Base-by-base conservation (phyloP, 2,329 filamentous ascomycete species). In the Penicillium sp. region DNA sequence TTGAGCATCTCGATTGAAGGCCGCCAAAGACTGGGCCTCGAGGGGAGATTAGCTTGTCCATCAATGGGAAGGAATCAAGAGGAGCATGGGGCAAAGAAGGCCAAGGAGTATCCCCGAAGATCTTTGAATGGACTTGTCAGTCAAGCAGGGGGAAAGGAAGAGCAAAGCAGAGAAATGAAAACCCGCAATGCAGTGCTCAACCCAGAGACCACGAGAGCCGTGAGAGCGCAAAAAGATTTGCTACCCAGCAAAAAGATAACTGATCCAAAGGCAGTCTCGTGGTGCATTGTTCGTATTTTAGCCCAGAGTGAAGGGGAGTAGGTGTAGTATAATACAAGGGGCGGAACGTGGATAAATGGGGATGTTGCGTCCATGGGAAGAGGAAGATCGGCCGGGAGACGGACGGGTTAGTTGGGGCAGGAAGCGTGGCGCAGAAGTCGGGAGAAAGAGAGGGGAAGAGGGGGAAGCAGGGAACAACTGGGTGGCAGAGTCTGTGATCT, bases 351-450 rank as follows among this genome's bases (percentile, higher is more conserved):
- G 59, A 53, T 54, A 36, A 27, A 44, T 50, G 46, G 50, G 54
- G 58, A 27, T 41, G 33, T 35, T 51, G 50, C 31, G 49, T 59
- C 62, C 56, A 58, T 65, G 61, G 59, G 46, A 61, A 43, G 47
- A 59, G 60, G 57, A 36, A 56, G 63, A 65, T 65, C 63, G 55
- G 36, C 63, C 56, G 61, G 47, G 49, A 52, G 53, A 54, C 56
- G 43, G 54, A 54, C 27, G 31, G 56, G 55, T 58, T 36, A 58
- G 60, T 52, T 50, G 61, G 54, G 53, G 37, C 37, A 33, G 49
- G 36, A 35, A 59, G 61, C 46, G 60, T 64, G 60, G 60, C 56
- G 60, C 50, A 46, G 60, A 55, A 50, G 50, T 40, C 46, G 46
- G 55, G 55, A 54, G 40, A 50, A 35, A 55, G 51, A 53, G 50